Evolutionary conservation across 23 red algal genomes (phyloP), one percentile per base, ranked within the genome.

Genomic region (Cyanidium caldarium): DNA sequence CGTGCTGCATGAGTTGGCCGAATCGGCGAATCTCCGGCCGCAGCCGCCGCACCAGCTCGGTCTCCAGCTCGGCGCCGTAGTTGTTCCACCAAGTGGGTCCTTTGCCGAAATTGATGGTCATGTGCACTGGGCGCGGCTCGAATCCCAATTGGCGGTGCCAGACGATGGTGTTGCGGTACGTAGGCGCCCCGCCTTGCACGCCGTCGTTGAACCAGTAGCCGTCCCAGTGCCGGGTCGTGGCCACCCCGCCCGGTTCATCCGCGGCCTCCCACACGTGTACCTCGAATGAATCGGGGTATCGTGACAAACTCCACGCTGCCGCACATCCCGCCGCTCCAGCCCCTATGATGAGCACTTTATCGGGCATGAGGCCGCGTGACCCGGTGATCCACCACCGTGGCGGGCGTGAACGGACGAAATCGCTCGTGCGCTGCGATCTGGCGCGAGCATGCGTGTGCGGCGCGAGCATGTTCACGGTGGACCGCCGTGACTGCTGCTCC

Each of bases 151-250:
- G 37, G 7, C 31, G 35, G 2, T 51, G 36, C 46, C 45, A 40
- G 19, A 35, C 5, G 3, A 78, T 66, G 16, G 73, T 78, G 23
- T 78, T 58, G 15, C 35, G 45, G 40, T 78, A 78, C 2, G 13
- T 36, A 35, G 73, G 73, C 7, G 73, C 66, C 0, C 73, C 73
- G 30, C 73, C 73, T 42, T 78, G 73, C 19, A 78, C 73, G 26
- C 66, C 58, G 80, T 94, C 80, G 87, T 45, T 85, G 69, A 94
- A 94, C 72, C 80, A 76, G 34, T 94, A 81, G 80, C 87, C 87
- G 14, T 76, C 72, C 43, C 77, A 80, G 0, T 75, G 87, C 14
- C 85, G 80, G 80, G 51, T 85, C 5, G 51, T 14, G 7, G 51
- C 51, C 3, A 61, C 51, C 19, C 51, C 51, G 5, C 51, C 51